Conservation (phyloP, 352 stramenopile species). For the Phytophthora aleatoria region DNA sequence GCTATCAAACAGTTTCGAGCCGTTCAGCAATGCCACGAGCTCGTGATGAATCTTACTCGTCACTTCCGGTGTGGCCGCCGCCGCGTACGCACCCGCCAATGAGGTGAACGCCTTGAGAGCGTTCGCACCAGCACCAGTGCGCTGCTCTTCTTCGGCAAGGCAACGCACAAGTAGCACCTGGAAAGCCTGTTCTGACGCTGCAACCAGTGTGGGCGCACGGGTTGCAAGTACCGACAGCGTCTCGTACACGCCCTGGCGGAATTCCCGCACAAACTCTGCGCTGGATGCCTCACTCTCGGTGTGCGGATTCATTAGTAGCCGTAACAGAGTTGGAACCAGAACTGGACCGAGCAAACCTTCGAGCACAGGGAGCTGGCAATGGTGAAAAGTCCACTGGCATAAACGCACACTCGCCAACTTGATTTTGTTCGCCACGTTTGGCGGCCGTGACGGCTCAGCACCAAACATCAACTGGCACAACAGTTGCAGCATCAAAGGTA, state of each 20-base stretch:
- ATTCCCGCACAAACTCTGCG: constrained; percentile 51
- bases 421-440: constrained; percentile 62
- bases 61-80: constrained; percentile 30
- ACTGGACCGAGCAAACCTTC: constrained; percentile 65
- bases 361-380: constrained; percentile 48
- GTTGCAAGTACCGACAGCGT: constrained; percentile 49
- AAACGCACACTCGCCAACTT: constrained; percentile 63
- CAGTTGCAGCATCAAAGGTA: constrained; percentile 71
- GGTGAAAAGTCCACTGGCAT: constrained; percentile 66
- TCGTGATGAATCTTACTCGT: constrained; percentile 51
- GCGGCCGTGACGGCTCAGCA: constrained; percentile 46
- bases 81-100: constrained; percentile 49
- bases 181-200: constrained; percentile 65
- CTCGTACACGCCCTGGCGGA: constrained; percentile 71
- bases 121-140: constrained; percentile 54
- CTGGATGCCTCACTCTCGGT: constrained; percentile 52
- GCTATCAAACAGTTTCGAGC: constrained; percentile 63
- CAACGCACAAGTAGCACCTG: constrained; percentile 75
- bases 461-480: constrained; percentile 83
- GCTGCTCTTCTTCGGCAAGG: constrained; percentile 56
- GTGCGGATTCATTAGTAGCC: constrained; percentile 65
- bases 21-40: constrained; percentile 56
- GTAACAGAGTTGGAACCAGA: constrained; percentile 67
- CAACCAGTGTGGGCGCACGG: constrained; percentile 47
- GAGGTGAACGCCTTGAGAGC: constrained; percentile 70